Evolutionary conservation across 2,329 filamentous ascomycete species (phyloP), one percentile per base, ranked within the genome.

Genomic region (Pezicula carpinea): DNA sequence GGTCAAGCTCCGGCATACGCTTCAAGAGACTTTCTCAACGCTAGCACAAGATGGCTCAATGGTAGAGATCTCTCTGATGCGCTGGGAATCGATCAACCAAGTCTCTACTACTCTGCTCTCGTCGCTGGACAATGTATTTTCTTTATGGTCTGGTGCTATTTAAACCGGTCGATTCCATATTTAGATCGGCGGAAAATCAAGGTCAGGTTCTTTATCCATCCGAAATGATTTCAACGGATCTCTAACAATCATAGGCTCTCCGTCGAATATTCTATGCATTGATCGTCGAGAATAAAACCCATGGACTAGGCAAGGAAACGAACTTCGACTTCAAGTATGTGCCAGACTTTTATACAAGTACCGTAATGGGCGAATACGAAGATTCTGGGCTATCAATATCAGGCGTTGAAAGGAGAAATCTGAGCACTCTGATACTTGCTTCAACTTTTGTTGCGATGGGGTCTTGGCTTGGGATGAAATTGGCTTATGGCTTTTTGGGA

Each of bases 311-410:
- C 0, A 70, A 75, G 39, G 75, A 82, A 57, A 79, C 77, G 1
- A 71, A 68, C 7, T 90, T 89, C 59, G 79, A 84, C 17, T 85
- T 90, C 66, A 85, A 89, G 60, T 86, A 85, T 59, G 69, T 85
- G 8, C 84, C 85, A 0, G 68, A 76, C 53, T 73, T 75, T 42
- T 61, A 67, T 17, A 59, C 56, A 7, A 69, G 66, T 13, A 73
- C 64, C 3, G 59, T 62, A 39, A 56, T 59, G 44, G 63, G 55
- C 1, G 51, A 54, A 50, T 62, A 64, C 40, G 60, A 65, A 17
- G 42, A 32, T 17, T 49, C 56, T 29, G 56, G 55, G 18, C 43
- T 53, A 11, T 57, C 59, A 32, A 60, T 59, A 31, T 66, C 63
- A 5, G 64, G 64, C 14, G 60, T 75, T 13, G 75, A 79, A 60